These are phyloP conservation scores for Phytophthora megakarya DNA, from an alignment of 352 stramenopile species.

Conservation along the genomic window DNA sequence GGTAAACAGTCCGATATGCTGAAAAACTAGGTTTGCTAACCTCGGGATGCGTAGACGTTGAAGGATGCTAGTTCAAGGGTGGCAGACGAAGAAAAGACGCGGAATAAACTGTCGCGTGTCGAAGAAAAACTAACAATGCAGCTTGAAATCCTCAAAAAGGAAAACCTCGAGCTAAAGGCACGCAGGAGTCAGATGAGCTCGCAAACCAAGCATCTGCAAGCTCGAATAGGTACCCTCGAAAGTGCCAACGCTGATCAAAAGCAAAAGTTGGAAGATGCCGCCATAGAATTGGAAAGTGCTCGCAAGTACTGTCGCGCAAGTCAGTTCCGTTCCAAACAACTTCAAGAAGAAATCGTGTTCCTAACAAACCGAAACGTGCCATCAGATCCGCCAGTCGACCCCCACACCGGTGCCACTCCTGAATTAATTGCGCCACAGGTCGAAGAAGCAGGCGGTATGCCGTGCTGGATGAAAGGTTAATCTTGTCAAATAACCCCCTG, in stretches of 20 bases:
- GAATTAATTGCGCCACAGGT: conserved; percentile 10
- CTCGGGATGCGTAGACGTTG: conserved; percentile 31
- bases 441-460: conserved; percentile 32
- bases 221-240: conserved; percentile 48
- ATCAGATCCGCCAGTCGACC: not conserved
- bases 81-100: conserved; percentile 50
- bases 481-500: not conserved
- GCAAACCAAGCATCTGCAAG: conserved; percentile 58
- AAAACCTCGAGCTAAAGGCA: conserved; percentile 63
- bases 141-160: conserved; percentile 47
- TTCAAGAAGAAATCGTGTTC: conserved; percentile 74
- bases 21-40: not conserved
- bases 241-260: conserved; percentile 33
- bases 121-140: conserved; percentile 53
- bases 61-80: conserved; percentile 44
- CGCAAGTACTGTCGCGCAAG: conserved; percentile 56
- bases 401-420: not conserved
- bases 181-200: conserved; percentile 42
- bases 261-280: conserved; percentile 44
- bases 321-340: conserved; percentile 70
- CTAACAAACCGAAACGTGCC: conserved; percentile 53
- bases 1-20: conserved; percentile 17
- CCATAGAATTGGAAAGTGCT: conserved; percentile 50
- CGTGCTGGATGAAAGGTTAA: conserved; percentile 54
- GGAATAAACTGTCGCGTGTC: conserved; percentile 29